Evolutionary conservation across 2,329 filamentous ascomycete genomes (phyloP).

Genomic region (Penicillium corylophilum): DNA sequence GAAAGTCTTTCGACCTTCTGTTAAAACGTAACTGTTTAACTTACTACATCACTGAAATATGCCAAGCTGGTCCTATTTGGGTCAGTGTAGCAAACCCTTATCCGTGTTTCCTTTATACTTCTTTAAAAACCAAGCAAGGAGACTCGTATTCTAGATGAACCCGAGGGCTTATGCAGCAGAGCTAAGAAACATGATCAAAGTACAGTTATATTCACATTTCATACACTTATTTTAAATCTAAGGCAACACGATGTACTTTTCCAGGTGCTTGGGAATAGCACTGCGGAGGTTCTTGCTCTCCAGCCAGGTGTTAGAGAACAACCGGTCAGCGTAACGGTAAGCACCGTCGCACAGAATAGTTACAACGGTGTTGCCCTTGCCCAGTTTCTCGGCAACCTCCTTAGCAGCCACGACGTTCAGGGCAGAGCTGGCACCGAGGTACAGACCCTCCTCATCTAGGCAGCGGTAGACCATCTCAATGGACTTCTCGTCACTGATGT

Average conservation of each 20-base stretch:
- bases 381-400: constrained; percentile 87
- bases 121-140: no score
- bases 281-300: constrained; percentile 77
- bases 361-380: constrained; percentile 84
- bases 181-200: not conserved
- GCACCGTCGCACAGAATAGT: constrained; percentile 94
- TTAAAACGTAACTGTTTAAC: no score
- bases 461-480: constrained; percentile 98
- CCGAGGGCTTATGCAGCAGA: not conserved
- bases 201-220: constrained; percentile 5
- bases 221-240: constrained; percentile 37
- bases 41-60: no score
- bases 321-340: constrained; percentile 91
- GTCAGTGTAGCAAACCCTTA: no score
- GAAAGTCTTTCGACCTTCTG: no score
- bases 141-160: no score
- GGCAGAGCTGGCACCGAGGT: constrained; percentile 88
- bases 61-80: no score
- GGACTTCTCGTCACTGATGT: constrained; percentile 87
- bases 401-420: constrained; percentile 94
- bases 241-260: constrained; percentile 92
- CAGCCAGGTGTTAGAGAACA: constrained; percentile 92
- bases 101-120: no score
- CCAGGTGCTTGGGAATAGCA: constrained; percentile 78
- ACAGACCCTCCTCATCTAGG: constrained; percentile 91